Percentiles rank a stretch among this genome's conserved stretches.
Evolutionary conservation across 2,329 filamentous ascomycete genomes (phyloP).

Genomic region (Didymella glomerata): DNA sequence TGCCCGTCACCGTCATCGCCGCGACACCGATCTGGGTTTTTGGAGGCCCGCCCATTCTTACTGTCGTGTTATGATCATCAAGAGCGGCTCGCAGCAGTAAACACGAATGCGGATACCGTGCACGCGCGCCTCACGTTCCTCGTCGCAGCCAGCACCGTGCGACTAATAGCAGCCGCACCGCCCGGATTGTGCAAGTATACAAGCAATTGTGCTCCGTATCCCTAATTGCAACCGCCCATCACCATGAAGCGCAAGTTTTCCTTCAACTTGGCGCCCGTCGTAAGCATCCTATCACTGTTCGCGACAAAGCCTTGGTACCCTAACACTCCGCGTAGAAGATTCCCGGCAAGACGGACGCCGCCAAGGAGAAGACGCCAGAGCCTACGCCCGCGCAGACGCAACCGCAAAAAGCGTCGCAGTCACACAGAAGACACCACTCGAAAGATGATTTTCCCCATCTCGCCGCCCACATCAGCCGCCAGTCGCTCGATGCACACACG

Average conservation of each 20-base stretch:
- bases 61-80: neutral
- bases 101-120: slow-evolving; percentile 19
- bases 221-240: slow-evolving; percentile 7
- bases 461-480: slow-evolving; percentile 55
- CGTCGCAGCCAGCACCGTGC: slow-evolving; percentile 14
- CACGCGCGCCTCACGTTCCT: slow-evolving; percentile 13
- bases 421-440: slow-evolving; percentile 38
- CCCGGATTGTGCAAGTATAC: slow-evolving; percentile 2
- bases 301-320: neutral
- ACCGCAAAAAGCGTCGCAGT: slow-evolving; percentile 14
- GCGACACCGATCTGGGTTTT: slow-evolving; percentile 7
- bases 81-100: neutral
- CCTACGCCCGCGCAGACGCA: slow-evolving; percentile 28
- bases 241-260: slow-evolving; percentile 56
- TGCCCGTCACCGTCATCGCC: slow-evolving; percentile 14
- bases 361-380: slow-evolving; percentile 42
- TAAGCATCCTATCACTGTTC: slow-evolving; percentile 33
- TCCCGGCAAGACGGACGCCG: slow-evolving; percentile 42
- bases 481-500: slow-evolving; percentile 52
- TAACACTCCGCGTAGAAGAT: slow-evolving; percentile 41
- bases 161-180: slow-evolving; percentile 5
- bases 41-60: slow-evolving; percentile 8
- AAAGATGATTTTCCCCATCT: slow-evolving; percentile 48
- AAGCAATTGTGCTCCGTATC: slow-evolving; percentile 4
- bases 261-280: slow-evolving; percentile 54